phyloP scores from a whole-genome alignment of 2,329 filamentous ascomycete genomes.

The Seiridium unicorne region DNA sequence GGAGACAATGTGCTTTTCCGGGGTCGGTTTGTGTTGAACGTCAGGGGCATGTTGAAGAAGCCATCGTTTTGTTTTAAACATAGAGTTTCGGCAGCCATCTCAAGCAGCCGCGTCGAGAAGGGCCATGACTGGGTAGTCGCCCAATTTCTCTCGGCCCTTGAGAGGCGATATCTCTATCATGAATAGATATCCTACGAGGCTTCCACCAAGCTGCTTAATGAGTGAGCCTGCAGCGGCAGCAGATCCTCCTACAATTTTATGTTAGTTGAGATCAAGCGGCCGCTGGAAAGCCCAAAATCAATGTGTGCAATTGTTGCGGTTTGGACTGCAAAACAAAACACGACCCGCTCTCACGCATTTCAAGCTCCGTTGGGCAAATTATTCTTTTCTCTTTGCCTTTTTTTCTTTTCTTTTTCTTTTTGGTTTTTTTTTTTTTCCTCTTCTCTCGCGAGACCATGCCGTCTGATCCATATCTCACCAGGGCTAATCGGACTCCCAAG shows the following conservation, averaged over 20 bases:
- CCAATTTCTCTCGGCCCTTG: slow-evolving; percentile 86
- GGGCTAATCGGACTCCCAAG: neutral
- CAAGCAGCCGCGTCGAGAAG: slow-evolving; percentile 59
- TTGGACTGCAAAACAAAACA: neutral
- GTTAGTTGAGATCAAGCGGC: slow-evolving; percentile 17
- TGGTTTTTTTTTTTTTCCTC: neutral
- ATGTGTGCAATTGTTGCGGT: neutral
- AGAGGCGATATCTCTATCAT: slow-evolving; percentile 94
- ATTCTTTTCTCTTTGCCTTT: neutral
- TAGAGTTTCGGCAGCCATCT: neutral
- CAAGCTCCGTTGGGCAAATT: neutral
- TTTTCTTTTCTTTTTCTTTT: neutral
- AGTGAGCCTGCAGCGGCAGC: slow-evolving; percentile 85
- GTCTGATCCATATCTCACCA: neutral
- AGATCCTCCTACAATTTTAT: slow-evolving; percentile 68
- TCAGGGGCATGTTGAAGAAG: slow-evolving; percentile 1
- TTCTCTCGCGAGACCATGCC: neutral
- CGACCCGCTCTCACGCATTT: neutral
- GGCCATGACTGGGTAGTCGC: slow-evolving; percentile 73
- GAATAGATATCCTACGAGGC: slow-evolving; percentile 88
- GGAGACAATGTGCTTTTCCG: neutral
- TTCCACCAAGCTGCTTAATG: slow-evolving; percentile 80
- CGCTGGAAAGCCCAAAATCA: slow-evolving; percentile 15
- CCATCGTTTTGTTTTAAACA: slow-evolving; percentile 20
- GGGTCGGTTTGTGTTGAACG: neutral